These are phyloP conservation scores for Dissophora globulifera DNA, from an alignment of 192 early-diverging fungal species.

Conservation along the genomic window DNA sequence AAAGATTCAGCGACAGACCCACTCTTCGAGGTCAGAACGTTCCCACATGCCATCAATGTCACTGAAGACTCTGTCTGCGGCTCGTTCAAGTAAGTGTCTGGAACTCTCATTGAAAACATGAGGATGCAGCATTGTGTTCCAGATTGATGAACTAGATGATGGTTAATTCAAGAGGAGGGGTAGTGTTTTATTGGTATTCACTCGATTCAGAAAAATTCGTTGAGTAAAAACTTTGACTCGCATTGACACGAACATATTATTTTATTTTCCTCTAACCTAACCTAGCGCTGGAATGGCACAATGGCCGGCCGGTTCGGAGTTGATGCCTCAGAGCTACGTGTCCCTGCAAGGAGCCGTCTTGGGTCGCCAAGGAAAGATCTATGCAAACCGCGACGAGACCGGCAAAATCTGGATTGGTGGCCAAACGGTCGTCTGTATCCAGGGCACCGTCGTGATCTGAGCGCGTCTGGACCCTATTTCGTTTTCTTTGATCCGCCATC, in stretches of 20 bases:
- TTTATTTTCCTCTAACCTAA: neutral
- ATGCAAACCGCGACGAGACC: constrained; percentile 16
- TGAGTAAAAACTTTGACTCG: too few relatives aligned
- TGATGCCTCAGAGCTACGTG: constrained; percentile 11
- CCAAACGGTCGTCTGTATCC: constrained; percentile 20
- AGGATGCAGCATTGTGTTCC: neutral
- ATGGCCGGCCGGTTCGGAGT: constrained; percentile 17
- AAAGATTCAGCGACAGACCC: constrained; percentile 1
- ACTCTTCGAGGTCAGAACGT: constrained; percentile 21
- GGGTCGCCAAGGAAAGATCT: constrained; percentile 20
- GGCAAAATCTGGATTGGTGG: constrained; percentile 31
- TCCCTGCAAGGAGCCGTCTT: constrained; percentile 21
- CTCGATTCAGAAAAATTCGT: neutral
- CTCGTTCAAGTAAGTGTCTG: constrained; percentile 25
- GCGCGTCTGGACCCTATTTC: too few relatives aligned
- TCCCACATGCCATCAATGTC: constrained; percentile 7
- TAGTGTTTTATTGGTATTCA: neutral
- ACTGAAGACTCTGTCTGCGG: constrained; percentile 32
- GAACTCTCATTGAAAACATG: neutral
- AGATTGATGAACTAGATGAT: too few relatives aligned
- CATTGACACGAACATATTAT: too few relatives aligned
- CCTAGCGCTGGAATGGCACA: constrained; percentile 33
- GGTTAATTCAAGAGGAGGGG: too few relatives aligned
- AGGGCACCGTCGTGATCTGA: constrained; percentile 24
- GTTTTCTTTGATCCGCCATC: too few relatives aligned